A percentile compares a stretch with the other conserved stretches of the same genome.
phyloP scores from a whole-genome alignment of 2,329 filamentous ascomycete species.

The Trichoderma harzianum region DNA sequence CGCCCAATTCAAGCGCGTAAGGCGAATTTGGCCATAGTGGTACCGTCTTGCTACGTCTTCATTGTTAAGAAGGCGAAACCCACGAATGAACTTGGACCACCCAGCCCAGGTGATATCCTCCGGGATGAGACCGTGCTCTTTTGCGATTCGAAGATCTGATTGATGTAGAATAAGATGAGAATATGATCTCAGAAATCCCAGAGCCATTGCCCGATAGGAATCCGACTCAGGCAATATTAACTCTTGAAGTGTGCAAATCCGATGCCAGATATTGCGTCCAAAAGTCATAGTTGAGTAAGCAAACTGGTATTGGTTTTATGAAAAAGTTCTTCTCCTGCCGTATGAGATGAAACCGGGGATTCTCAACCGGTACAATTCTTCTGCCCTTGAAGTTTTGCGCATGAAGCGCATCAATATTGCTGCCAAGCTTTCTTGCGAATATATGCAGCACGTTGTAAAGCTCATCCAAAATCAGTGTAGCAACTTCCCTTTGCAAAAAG shows the following conservation, averaged over 20 bases:
- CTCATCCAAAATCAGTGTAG: not conserved
- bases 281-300: not conserved
- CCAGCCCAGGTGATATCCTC: not conserved
- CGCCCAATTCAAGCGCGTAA: not conserved
- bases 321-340: not conserved
- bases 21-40: not conserved
- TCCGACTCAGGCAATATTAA: not conserved
- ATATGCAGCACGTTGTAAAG: not conserved
- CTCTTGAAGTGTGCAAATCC: not conserved
- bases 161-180: not conserved
- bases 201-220: not conserved
- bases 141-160: not conserved
- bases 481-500: not conserved
- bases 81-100: not conserved
- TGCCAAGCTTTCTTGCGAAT: not conserved
- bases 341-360: not conserved
- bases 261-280: not conserved
- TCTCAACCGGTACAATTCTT: not conserved
- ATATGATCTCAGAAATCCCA: not conserved
- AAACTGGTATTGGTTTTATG: not conserved
- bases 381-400: not conserved
- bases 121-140: not conserved
- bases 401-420: not conserved
- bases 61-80: not conserved
- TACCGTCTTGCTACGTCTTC: not conserved